These are phyloP conservation scores for Fomitopsis betulina DNA, from an alignment of 1,284 basidiomycete species.

Conservation along the genomic window DNA sequence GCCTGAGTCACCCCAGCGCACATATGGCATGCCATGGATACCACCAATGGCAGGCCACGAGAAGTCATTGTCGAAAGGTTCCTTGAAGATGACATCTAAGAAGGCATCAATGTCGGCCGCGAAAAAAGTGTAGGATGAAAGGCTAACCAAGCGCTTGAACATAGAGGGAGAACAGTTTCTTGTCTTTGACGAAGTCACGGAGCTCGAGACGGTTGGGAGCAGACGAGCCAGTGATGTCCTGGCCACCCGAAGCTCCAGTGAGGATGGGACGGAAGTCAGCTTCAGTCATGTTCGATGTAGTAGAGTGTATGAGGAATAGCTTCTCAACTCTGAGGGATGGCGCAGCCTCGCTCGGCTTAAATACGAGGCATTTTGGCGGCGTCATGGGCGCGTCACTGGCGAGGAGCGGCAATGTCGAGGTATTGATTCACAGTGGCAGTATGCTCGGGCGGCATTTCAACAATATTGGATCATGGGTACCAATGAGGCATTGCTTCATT, in stretches of 20 bases:
- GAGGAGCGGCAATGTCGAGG: not conserved
- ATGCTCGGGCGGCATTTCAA: too few species aligned
- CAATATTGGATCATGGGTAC: too few species aligned
- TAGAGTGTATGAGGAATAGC: not conserved
- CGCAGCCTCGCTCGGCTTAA: not conserved
- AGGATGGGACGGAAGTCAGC: not conserved
- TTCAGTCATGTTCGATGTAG: not conserved
- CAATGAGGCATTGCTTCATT: too few species aligned
- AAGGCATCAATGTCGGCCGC: not conserved
- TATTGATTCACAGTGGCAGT: too few species aligned
- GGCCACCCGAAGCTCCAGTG: not conserved
- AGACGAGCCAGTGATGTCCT: not conserved
- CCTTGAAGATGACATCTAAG: constrained; percentile 31
- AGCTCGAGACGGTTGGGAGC: constrained; percentile 38
- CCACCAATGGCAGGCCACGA: constrained; percentile 44
- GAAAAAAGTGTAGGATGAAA: not conserved
- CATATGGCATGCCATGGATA: constrained; percentile 46
- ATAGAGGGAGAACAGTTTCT: constrained; percentile 42
- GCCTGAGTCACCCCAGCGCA: constrained; percentile 36
- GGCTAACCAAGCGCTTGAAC: constrained; percentile 39
- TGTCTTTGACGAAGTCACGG: constrained; percentile 38
- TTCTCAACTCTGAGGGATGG: not conserved
- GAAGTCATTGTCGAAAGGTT: constrained; percentile 17
- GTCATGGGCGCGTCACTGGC: not conserved
- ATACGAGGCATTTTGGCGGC: not conserved